A percentile compares a stretch with the other conserved stretches of the same genome.
Conservation (phyloP, 257 asterid genomes). For the Nicotiana obtusifolia region DNA sequence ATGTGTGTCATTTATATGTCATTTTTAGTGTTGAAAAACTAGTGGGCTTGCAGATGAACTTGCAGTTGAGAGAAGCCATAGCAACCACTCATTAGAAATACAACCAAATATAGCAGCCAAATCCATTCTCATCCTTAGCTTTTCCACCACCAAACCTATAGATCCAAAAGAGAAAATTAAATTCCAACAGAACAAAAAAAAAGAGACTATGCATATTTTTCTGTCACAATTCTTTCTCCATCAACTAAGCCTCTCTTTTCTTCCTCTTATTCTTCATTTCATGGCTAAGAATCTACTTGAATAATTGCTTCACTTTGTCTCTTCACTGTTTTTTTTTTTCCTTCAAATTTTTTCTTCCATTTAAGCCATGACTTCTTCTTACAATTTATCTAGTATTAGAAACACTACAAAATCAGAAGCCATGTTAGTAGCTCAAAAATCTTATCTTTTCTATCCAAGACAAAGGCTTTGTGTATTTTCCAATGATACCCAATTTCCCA, state of each 20-base stretch:
- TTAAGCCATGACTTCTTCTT: slow-evolving; percentile 53
- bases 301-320: slow-evolving; percentile 27
- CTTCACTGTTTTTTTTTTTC: neutral
- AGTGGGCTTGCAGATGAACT: slow-evolving; percentile 17
- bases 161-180: neutral
- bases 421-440: slow-evolving; percentile 22
- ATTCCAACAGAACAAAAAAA: slow-evolving; percentile 4
- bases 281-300: slow-evolving; percentile 42
- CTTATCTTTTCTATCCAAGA: slow-evolving; percentile 34
- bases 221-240: slow-evolving; percentile 10
- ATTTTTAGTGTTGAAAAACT: slow-evolving; percentile 7
- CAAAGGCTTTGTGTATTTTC: slow-evolving; percentile 16
- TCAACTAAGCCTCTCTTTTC: slow-evolving; percentile 13
- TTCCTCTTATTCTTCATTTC: slow-evolving; percentile 26
- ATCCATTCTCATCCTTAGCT: slow-evolving; percentile 25
- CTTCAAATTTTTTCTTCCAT: neutral
- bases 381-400: slow-evolving; percentile 46
- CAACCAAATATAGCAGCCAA: slow-evolving; percentile 28
- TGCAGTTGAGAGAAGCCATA: slow-evolving; percentile 3
- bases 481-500: slow-evolving; percentile 24
- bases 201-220: slow-evolving; percentile 4
- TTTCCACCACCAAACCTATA: slow-evolving; percentile 11
- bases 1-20: neutral
- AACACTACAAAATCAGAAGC: slow-evolving; percentile 36
- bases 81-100: slow-evolving; percentile 48